Evolutionary conservation across 108 stramenopile species (phyloP).

Genomic region (Nitzschia sp.): DNA sequence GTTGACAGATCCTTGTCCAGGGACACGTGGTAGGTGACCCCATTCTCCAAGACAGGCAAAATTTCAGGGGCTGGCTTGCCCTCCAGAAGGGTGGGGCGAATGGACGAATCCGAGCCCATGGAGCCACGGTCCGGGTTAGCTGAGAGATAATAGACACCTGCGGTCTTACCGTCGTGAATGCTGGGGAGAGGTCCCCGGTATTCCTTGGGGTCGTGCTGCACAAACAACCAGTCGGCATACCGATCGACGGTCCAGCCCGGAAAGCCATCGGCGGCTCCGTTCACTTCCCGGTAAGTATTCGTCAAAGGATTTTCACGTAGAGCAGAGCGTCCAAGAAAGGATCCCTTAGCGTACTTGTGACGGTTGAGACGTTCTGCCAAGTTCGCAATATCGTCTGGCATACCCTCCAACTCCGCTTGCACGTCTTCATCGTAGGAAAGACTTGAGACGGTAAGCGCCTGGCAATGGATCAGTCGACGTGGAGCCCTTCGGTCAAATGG

Average conservation of each 20-base stretch:
- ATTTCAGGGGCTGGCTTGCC: conserved; percentile 68
- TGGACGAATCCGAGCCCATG: conserved; percentile 49
- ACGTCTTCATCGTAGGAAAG: conserved; percentile 50
- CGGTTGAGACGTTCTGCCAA: conserved; percentile 56
- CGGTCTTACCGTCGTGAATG: conserved; percentile 80
- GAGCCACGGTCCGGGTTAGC: conserved; percentile 58
- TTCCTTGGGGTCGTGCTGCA: conserved; percentile 62
- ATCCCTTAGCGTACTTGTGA: conserved; percentile 55
- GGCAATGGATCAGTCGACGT: conserved; percentile 74
- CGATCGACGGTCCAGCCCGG: conserved; percentile 85
- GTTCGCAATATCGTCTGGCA: conserved; percentile 74
- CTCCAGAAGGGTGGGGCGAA: conserved; percentile 65
- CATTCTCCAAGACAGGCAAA: conserved; percentile 68
- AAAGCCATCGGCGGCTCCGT: conserved; percentile 83
- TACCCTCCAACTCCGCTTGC: conserved; percentile 23
- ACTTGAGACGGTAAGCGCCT: conserved; percentile 65
- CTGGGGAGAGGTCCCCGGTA: conserved; percentile 76
- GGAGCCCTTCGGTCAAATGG: conserved; percentile 71
- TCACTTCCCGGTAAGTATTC: conserved; percentile 77
- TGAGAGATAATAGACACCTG: conserved; percentile 73
- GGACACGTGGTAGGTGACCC: conserved; percentile 63
- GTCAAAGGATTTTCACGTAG: conserved; percentile 57
- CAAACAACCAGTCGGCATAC: conserved; percentile 78
- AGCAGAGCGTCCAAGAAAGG: conserved; percentile 61
- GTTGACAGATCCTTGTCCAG: conserved; percentile 79